These are phyloP conservation scores for Saussurea involucrata DNA, from an alignment of 129 eudicot species.

Conservation along the genomic window DNA sequence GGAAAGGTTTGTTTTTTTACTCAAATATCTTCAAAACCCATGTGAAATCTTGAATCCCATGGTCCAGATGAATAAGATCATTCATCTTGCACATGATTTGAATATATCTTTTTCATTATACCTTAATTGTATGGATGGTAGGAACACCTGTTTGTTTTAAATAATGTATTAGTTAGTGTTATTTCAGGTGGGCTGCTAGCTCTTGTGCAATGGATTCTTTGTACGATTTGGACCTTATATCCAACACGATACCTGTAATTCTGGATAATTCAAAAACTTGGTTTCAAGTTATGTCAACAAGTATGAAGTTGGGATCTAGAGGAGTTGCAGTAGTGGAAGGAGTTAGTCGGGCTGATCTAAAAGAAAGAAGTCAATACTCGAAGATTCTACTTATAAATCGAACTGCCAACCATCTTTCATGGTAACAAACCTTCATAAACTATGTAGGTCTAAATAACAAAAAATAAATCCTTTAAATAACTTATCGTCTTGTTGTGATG, in stretches of 20 bases:
- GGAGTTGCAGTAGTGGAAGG: slow-evolving; percentile 83
- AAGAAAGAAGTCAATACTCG: slow-evolving; percentile 41
- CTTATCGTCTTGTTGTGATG: not conserved
- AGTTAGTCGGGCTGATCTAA: slow-evolving; percentile 56
- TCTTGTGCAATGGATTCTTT: slow-evolving; percentile 89
- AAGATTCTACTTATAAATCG: slow-evolving; percentile 86
- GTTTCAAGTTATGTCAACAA: slow-evolving; percentile 65
- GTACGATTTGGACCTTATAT: slow-evolving; percentile 78
- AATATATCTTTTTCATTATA: not conserved
- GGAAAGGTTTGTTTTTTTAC: slow-evolving; percentile 50
- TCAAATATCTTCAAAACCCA: not conserved
- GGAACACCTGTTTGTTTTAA: not conserved
- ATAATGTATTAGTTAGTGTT: not conserved
- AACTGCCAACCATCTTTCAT: slow-evolving; percentile 90
- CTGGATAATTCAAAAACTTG: slow-evolving; percentile 80
- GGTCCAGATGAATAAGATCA: not conserved
- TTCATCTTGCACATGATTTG: not conserved
- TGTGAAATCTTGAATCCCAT: not conserved
- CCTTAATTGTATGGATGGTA: not conserved
- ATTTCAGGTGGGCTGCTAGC: slow-evolving; percentile 74
- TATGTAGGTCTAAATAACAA: not conserved
- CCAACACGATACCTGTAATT: slow-evolving; percentile 74
- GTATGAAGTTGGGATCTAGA: slow-evolving; percentile 88
- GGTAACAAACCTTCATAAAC: slow-evolving; percentile 40
- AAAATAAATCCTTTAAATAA: not conserved